phyloP scores from a whole-genome alignment of 176 grass and related monocot species.

The Aegilops bicornis region DNA sequence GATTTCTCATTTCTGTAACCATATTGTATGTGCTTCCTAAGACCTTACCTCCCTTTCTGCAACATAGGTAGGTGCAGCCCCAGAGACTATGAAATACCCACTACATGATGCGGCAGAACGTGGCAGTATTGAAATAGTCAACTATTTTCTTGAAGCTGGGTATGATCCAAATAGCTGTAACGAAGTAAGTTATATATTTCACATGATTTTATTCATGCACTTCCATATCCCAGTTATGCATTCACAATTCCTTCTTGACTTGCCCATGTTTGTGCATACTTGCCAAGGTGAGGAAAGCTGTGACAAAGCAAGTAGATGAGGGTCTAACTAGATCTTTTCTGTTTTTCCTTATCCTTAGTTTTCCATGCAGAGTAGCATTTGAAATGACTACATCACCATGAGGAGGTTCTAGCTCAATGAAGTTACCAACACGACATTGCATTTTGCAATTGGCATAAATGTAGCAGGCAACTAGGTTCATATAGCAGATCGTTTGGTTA shows the following conservation, averaged over 20 bases:
- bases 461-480: neutral
- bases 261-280: neutral
- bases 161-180: neutral
- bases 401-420: neutral
- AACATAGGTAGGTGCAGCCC: neutral
- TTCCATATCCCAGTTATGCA: neutral
- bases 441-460: neutral
- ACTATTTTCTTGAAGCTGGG: neutral
- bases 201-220: neutral
- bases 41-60: neutral
- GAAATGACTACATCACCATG: neutral
- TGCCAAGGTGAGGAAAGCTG: neutral
- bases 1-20: too few relatives aligned
- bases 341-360: neutral
- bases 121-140: neutral
- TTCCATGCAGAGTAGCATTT: neutral
- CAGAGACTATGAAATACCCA: neutral
- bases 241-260: neutral
- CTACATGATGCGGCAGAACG: neutral
- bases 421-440: neutral
- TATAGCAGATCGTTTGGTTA: slow-evolving; percentile 8
- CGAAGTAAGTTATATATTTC: neutral
- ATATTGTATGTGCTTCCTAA: too few relatives aligned
- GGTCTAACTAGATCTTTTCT: neutral
- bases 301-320: neutral